Evolutionary conservation across 2,329 filamentous ascomycete species (phyloP).

Genomic region (Aplosporella prunicola): DNA sequence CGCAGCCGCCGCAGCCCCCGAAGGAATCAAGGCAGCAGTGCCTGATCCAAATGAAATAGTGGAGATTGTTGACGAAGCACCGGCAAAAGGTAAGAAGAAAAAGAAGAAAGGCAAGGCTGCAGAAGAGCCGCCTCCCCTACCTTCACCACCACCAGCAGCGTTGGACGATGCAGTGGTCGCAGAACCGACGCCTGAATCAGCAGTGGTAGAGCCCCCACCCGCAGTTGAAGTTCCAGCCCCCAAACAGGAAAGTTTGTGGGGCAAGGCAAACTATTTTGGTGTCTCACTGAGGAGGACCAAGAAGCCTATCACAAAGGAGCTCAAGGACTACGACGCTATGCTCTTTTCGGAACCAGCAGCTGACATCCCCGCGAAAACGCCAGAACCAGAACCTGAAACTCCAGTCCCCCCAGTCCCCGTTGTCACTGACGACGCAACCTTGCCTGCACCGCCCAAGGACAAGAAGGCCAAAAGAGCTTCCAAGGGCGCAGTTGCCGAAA

Average conservation of each 20-base stretch:
- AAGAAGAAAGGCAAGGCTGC: conserved; percentile 41
- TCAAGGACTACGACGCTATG: conserved; percentile 10
- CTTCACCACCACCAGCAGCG: conserved; percentile 16
- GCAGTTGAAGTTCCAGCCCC: conserved; percentile 16
- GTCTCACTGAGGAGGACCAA: conserved; percentile 36
- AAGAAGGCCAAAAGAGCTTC: conserved; percentile 18
- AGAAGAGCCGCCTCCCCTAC: conserved; percentile 18
- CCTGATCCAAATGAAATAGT: conserved; percentile 13
- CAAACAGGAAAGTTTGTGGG: conserved; percentile 21
- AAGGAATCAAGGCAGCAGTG: conserved; percentile 3
- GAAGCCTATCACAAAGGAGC: conserved; percentile 19
- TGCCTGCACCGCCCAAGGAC: conserved; percentile 20
- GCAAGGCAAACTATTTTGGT: conserved; percentile 33
- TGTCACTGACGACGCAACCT: conserved; percentile 1
- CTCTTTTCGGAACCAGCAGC: conserved; percentile 7
- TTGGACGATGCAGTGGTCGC: conserved; percentile 16
- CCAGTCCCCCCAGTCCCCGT: conserved; percentile 13
- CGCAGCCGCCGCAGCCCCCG: conserved; percentile 16
- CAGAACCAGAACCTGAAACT: conserved; percentile 26
- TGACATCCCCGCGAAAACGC: conserved; percentile 12
- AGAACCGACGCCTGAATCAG: conserved; percentile 20
- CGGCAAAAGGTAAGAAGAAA: conserved; percentile 31
- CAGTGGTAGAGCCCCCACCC: conserved; percentile 13
- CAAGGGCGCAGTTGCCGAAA: too few species aligned
- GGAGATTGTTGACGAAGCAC: conserved; percentile 10